These are phyloP conservation scores for Auricularia auricula-judae DNA, from an alignment of 768 basidiomycete genomes.

Conservation along the genomic window DNA sequence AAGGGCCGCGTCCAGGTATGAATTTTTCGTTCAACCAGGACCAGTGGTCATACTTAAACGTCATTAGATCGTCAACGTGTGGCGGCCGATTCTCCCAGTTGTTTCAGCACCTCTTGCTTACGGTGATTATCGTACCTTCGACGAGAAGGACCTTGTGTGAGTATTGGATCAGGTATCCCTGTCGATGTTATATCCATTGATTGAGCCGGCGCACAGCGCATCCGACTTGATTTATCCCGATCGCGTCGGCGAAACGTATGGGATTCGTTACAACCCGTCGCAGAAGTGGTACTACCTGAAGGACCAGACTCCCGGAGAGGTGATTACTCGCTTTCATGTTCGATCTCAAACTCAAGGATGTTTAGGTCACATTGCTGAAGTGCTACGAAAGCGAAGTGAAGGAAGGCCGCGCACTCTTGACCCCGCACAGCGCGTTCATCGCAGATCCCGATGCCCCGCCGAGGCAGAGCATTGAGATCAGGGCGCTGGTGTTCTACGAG, in stretches of 20 bases:
- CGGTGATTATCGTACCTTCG: slow-evolving; percentile 28
- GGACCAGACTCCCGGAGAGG: slow-evolving; percentile 14
- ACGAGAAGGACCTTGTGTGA: slow-evolving; percentile 27
- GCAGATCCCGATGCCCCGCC: slow-evolving; percentile 39
- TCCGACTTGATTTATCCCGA: slow-evolving; percentile 25
- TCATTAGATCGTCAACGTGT: slow-evolving; percentile 31
- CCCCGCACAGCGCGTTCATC: slow-evolving; percentile 53
- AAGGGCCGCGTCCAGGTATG: slow-evolving; percentile 11
- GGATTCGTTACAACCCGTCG: slow-evolving; percentile 24
- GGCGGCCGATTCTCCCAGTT: slow-evolving; percentile 34
- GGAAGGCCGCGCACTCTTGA: slow-evolving; percentile 36
- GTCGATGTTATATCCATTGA: slow-evolving; percentile 20
- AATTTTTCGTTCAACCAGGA: background rate
- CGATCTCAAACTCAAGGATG: background rate
- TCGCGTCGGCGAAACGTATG: slow-evolving; percentile 24
- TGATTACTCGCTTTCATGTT: background rate
- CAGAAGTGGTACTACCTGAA: slow-evolving; percentile 31
- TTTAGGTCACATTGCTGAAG: background rate
- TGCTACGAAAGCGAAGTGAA: slow-evolving; percentile 27
- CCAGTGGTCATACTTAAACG: background rate
- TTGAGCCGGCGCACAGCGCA: slow-evolving; percentile 30
- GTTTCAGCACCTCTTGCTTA: slow-evolving; percentile 31
- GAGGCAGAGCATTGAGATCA: slow-evolving; percentile 35
- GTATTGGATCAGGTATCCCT: slow-evolving; percentile 16
- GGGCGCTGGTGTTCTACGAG: slow-evolving; percentile 30